Conservation (phyloP, 1,284 basidiomycete genomes). For the Ganoderma leucocontextum region DNA sequence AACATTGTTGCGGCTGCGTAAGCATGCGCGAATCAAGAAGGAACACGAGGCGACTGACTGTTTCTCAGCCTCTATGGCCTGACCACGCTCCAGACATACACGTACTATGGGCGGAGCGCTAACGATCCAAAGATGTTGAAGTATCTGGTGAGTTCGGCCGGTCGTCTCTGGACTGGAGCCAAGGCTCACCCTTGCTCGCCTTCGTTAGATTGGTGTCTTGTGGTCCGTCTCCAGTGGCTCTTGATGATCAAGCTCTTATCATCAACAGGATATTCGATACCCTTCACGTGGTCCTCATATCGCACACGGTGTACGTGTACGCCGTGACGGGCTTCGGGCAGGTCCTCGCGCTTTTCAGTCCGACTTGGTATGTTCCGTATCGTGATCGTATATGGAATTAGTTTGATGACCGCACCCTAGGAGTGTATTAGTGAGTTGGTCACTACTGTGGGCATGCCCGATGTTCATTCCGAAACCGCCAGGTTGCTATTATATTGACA, state of each 20-base stretch:
- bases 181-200: neutral
- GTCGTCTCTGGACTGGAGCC: neutral
- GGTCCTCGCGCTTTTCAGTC: neutral
- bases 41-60: neutral
- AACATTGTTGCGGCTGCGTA: conserved; percentile 15
- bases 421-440: neutral
- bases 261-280: conserved; percentile 24
- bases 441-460: neutral
- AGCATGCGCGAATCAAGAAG: neutral
- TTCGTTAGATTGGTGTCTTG: neutral
- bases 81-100: conserved; percentile 32
- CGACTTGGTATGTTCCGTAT: conserved; percentile 10
- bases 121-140: conserved; percentile 24
- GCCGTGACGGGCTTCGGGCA: conserved; percentile 14
- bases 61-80: conserved; percentile 32
- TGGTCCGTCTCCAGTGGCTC: neutral
- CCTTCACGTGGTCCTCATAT: conserved; percentile 16
- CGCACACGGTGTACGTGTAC: conserved; percentile 25
- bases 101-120: conserved; percentile 27
- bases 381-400: neutral
- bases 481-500: neutral
- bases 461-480: neutral
- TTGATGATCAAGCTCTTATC: neutral
- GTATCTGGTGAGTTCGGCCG: conserved; percentile 18
- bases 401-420: neutral